These are phyloP conservation scores for Boechera divaricarpa DNA, from an alignment of 345 rosid species.

Conservation along the genomic window DNA sequence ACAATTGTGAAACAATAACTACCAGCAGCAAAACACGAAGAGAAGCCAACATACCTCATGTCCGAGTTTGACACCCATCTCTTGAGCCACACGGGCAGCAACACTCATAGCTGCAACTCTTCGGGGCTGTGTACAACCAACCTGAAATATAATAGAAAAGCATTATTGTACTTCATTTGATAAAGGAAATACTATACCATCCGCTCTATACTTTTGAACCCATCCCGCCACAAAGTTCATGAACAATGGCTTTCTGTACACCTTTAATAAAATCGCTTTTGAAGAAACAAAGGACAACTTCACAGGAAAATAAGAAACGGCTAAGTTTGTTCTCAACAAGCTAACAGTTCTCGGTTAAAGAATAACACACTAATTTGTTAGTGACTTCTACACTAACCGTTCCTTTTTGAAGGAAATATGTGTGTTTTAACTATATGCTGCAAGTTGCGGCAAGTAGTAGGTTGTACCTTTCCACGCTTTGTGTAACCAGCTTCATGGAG, in stretches of 20 bases:
- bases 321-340: constrained; percentile 4
- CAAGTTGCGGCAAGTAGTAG: constrained; percentile 23
- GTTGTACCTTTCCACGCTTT: constrained; percentile 79
- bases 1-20: constrained; percentile 6
- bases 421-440: constrained; percentile 16
- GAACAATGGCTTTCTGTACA: constrained; percentile 15
- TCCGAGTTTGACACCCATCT: constrained; percentile 98
- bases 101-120: constrained; percentile 99
- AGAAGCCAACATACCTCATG: constrained; percentile 67
- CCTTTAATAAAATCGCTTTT: not conserved
- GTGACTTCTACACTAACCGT: constrained; percentile 16
- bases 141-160: constrained; percentile 48
- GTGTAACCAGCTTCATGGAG: constrained; percentile 98
- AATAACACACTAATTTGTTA: constrained; percentile 10
- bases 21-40: constrained; percentile 19
- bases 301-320: not conserved
- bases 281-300: not conserved
- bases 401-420: not conserved
- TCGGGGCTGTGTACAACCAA: constrained; percentile 98
- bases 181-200: constrained; percentile 14
- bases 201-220: constrained; percentile 13
- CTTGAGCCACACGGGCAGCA: constrained; percentile 98
- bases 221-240: constrained; percentile 32
- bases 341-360: constrained; percentile 11
- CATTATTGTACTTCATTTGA: constrained; percentile 21